Evolutionary conservation across 768 basidiomycete genomes (phyloP).

Genomic region (Leccinum sublutescens): DNA sequence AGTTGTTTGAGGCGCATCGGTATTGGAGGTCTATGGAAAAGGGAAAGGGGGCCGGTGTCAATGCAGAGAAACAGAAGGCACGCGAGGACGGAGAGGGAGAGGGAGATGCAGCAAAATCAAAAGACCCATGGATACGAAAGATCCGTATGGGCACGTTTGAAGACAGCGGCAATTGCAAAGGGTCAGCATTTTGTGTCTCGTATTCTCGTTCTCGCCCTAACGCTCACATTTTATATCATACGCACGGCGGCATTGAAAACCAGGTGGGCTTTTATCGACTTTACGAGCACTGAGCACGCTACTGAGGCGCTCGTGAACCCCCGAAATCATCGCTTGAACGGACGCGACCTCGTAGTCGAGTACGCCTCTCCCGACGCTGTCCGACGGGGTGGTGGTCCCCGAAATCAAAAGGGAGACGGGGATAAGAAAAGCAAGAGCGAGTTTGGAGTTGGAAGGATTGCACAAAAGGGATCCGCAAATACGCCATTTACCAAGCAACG

Average conservation of each 20-base stretch:
- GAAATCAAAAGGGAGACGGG: slow-evolving; percentile 22
- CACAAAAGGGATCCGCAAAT: slow-evolving; percentile 1
- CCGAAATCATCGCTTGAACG: slow-evolving; percentile 80
- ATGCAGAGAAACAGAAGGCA: slow-evolving; percentile 24
- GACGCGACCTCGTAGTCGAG: slow-evolving; percentile 82
- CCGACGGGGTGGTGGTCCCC: slow-evolving; percentile 61
- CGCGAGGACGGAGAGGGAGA: not conserved
- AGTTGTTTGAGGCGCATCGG: slow-evolving; percentile 67
- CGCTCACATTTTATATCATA: not conserved
- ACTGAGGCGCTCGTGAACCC: slow-evolving; percentile 36
- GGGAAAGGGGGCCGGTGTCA: slow-evolving; percentile 33
- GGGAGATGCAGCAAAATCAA: slow-evolving; percentile 1
- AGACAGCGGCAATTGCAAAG: slow-evolving; percentile 93
- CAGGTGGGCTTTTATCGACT: slow-evolving; percentile 96
- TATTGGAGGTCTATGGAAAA: slow-evolving; percentile 31
- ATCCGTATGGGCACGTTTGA: slow-evolving; percentile 95
- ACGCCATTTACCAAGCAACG: slow-evolving; percentile 1
- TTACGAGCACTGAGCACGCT: slow-evolving; percentile 72
- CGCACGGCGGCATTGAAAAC: not conserved
- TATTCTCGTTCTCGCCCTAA: not conserved
- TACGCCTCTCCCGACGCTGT: slow-evolving; percentile 90
- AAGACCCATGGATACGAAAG: slow-evolving; percentile 66
- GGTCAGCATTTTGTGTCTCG: slow-evolving; percentile 50
- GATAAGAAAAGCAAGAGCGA: slow-evolving; percentile 12
- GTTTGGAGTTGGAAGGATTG: slow-evolving; percentile 9